Percentiles rank a stretch among this genome's conserved stretches.
Evolutionary conservation across 1,284 basidiomycete genomes (phyloP).

Genomic region (Gymnopus androsaceus): DNA sequence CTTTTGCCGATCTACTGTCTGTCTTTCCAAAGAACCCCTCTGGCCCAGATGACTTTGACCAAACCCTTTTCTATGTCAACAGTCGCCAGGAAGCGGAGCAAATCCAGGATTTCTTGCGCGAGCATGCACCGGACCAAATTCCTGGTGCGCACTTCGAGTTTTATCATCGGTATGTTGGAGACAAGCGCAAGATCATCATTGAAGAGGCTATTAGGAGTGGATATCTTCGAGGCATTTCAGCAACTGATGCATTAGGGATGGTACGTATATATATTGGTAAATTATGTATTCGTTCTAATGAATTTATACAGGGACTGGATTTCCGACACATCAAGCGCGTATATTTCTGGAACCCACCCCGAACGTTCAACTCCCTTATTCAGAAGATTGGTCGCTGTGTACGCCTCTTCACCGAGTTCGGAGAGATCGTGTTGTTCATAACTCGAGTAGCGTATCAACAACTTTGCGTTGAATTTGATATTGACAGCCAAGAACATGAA

Average conservation of each 20-base stretch:
- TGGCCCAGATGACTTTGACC: conserved; percentile 15
- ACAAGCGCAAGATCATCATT: conserved; percentile 12
- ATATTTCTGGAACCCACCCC: no score
- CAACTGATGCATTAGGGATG: conserved; percentile 20
- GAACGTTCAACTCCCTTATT: no score
- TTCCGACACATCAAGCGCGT: no score
- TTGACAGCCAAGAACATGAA: no score
- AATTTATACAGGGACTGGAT: no score
- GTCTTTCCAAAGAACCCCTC: conserved; percentile 10
- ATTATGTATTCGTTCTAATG: no score
- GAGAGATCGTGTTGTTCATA: no score
- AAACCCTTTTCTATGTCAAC: conserved; percentile 21
- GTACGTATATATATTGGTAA: no score
- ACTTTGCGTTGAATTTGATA: no score
- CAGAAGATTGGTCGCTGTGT: no score
- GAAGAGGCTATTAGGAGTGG: conserved; percentile 12
- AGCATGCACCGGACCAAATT: conserved; percentile 8
- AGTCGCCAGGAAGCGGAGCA: conserved; percentile 8
- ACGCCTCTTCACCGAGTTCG: no score
- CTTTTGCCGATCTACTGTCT: conserved; percentile 18
- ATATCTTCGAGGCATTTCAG: background rate
- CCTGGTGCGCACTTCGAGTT: conserved; percentile 17
- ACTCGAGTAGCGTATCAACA: no score
- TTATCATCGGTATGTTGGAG: conserved; percentile 18
- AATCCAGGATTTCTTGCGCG: conserved; percentile 20